Percentiles rank a stretch among this genome's conserved stretches.
Evolutionary conservation across 192 early-diverging fungal genomes (phyloP).

Genomic region (Coemansia sp.): DNA sequence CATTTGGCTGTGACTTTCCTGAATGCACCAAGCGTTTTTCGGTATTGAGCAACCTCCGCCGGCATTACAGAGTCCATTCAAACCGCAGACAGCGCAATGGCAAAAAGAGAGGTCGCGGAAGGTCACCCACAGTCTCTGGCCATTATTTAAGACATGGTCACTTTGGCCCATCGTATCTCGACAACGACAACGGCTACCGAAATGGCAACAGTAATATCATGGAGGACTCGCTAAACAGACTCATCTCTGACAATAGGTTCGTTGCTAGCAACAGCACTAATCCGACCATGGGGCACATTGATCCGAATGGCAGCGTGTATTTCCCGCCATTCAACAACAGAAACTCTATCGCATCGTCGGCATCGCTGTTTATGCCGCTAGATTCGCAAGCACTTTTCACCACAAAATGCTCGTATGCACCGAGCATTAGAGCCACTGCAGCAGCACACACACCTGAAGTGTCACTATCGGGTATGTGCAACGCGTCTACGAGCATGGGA

Average conservation of each 20-base stretch:
- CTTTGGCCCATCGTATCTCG: background rate
- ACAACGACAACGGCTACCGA: background rate
- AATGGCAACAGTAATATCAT: background rate
- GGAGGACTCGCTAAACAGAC: background rate
- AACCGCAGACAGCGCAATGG: constrained; percentile 6
- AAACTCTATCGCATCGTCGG: background rate
- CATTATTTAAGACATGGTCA: background rate
- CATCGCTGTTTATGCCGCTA: background rate
- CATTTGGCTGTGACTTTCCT: constrained; percentile 56
- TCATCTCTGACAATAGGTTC: background rate
- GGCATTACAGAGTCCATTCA: constrained; percentile 57
- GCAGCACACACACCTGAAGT: background rate
- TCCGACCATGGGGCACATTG: background rate
- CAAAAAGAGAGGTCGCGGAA: constrained; percentile 1
- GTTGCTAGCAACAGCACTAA: background rate
- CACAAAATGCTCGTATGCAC: constrained; percentile 1
- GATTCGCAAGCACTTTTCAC: background rate
- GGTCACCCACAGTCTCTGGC: background rate
- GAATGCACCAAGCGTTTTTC: constrained; percentile 71
- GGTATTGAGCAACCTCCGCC: constrained; percentile 76
- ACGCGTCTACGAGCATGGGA: background rate
- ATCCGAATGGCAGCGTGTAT: background rate
- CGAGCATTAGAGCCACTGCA: constrained; percentile 20
- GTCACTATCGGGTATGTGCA: background rate
- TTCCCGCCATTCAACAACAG: background rate